Evolutionary conservation across 108 stramenopile genomes (phyloP), one percentile per base, ranked within the genome.

Genomic region (Cyclotella atomus): DNA sequence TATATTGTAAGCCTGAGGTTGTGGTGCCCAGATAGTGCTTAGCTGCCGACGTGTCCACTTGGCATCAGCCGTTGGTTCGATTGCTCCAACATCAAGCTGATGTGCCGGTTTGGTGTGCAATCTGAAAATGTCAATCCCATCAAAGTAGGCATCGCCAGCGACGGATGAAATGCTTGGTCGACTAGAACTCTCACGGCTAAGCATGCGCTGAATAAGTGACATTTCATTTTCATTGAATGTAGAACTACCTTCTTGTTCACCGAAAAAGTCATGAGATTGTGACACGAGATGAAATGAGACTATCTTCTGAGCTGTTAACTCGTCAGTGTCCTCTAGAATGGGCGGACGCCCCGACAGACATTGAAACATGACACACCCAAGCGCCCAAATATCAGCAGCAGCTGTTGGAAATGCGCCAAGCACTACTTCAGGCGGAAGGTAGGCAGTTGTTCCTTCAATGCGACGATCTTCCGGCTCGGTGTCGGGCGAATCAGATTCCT

Each of bases 391-490:
- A 83, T 99, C 99, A n/a, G 96, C 88, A 21, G 86, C 85, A 30
- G 65, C 43, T 14, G 86, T 85, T 27, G 94, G 94, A 27, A 88
- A 61, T 1, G 74, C 90, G 20, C 96, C 97, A 45, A 88, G 63
- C 8, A 96, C 90, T 19, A 98, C 95, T 76, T 99, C 99, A 6
- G 99, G 99, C 23, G 99, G 95, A 32, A 99, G 84, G 73, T 98
- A 99, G 6, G 93, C 92, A 12, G 96, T 93, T 15, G 99, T 99
- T 17, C 97, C 97, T 80, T 99, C 99, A 24, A 97, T 83, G 56
- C 97, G 77, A n/a, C 65, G 35, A 75, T 97, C 97, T 47, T 92
- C 85, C n/a, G 77, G 72, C 16, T 59, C 81, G 44, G 75, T 62
- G 28, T 63, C 56, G 5, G 10, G 1, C 10, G 52, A 3, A 23